Evolutionary conservation across 345 rosid genomes (phyloP), one percentile per base, ranked within the genome.

Genomic region (Limnanthes douglasii): DNA sequence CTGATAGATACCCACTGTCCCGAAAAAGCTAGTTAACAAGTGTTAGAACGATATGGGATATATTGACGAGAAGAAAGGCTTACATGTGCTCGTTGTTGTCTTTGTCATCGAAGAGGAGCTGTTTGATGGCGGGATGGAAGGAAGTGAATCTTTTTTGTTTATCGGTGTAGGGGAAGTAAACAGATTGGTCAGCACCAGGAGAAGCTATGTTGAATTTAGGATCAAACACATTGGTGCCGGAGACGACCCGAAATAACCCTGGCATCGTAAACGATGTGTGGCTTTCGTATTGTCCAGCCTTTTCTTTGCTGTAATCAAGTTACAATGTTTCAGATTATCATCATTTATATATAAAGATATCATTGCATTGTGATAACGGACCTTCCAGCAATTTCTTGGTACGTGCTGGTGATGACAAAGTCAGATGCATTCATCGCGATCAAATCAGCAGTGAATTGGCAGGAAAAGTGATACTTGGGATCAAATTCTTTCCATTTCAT

Each of bases 331-430:
- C 18, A 10, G 13, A 24, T 17, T 38, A 37, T 30, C 24, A 8
- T 25, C 29, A n/a, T 31, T 45, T n/a, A 20, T 49, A 17, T 21
- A 10, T 41, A 28, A 23, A 4, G 31, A 22, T 25, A 31, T 11
- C 16, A 18, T 6, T 17, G 17, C 30, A 5, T 12, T 11, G 15
- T 6, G 11, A 23, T 18, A 17, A 46, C 66, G 9, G 31, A 71
- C 96, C 88, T 90, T 63, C 98, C 98, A 4, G 94, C 93, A 18
- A 90, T 90, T 65, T 90, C 96, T 51, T 90, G 96, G 50, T 80
- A 90, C 6, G 92, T 84, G 64, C 98, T 90, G 5, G 80, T 70
- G 15, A 90, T 75, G 57, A 84, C 55, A 48, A 90, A 90, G 60
- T 90, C 96, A 6, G 95, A 51, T 15, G 60, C 51, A 50, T 84